Conservation (phyloP, 257 asterid genomes). For the Dorcoceras hygrometricum region DNA sequence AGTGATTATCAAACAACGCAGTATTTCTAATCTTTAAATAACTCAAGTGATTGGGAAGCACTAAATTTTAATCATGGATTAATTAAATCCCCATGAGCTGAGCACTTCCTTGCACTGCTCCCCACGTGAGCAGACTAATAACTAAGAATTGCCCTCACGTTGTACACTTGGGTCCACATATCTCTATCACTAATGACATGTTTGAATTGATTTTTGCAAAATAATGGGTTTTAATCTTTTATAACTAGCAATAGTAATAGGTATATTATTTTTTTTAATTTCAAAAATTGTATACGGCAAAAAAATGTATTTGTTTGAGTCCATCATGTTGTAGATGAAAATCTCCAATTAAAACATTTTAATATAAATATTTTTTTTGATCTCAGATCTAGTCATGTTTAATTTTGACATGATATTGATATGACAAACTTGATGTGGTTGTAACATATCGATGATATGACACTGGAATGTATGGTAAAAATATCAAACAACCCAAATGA, state of each 20-base stretch:
- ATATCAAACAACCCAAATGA: no score
- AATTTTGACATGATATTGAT: no score
- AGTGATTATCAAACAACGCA: no score
- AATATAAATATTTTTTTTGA: no score
- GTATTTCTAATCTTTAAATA: not conserved
- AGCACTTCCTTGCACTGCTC: constrained; percentile 24
- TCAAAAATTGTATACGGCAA: not conserved
- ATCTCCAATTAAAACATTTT: no score
- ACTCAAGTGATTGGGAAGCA: constrained; percentile 1
- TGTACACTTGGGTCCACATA: not conserved
- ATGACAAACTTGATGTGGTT: no score
- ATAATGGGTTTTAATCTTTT: not conserved
- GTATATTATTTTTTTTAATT: not conserved
- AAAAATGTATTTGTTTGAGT: no score
- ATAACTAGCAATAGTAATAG: not conserved
- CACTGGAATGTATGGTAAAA: no score
- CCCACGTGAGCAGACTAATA: constrained; percentile 33
- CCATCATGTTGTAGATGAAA: no score
- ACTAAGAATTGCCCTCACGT: constrained; percentile 22
- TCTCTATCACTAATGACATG: not conserved
- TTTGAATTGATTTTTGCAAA: not conserved
- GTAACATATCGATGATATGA: no score
- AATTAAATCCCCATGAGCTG: constrained; percentile 18
- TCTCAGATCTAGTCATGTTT: no score
- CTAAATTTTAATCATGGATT: not conserved